Evolutionary conservation across 164 flowering plant species (phyloP).

Genomic region (Euptelea pleiosperma): DNA sequence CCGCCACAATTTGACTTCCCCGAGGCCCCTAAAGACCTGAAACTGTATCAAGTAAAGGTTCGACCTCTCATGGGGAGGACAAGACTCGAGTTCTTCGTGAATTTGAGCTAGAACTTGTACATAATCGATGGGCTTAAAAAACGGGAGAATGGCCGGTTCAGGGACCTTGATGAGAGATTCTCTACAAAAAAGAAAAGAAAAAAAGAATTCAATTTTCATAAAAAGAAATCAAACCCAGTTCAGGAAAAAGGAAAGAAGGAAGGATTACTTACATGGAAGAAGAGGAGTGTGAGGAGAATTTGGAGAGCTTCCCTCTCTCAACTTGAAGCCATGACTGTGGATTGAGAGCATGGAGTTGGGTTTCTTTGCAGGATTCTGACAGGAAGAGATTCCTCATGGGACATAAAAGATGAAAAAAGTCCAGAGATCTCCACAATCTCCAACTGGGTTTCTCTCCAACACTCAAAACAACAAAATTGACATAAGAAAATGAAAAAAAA

Average conservation of each 20-base stretch:
- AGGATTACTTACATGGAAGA: constrained; percentile 78
- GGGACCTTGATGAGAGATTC: constrained; percentile 90
- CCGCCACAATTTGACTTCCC: constrained; percentile 75
- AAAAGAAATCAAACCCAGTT: not conserved
- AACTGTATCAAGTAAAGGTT: constrained; percentile 75
- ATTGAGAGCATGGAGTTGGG: constrained; percentile 73
- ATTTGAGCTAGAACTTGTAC: constrained; percentile 92
- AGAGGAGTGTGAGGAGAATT: constrained; percentile 50
- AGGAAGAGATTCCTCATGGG: constrained; percentile 85
- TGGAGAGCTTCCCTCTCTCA: constrained; percentile 91
- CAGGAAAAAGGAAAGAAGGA: not conserved
- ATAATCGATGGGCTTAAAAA: constrained; percentile 83
- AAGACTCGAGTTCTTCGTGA: constrained; percentile 91
- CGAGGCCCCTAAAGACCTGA: constrained; percentile 91
- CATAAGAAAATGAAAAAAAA: not conserved
- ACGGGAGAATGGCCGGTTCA: constrained; percentile 74
- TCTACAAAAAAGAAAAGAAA: constrained; percentile 42
- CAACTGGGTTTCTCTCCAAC: constrained; percentile 23
- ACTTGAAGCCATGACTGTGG: constrained; percentile 99
- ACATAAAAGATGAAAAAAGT: constrained; percentile 62
- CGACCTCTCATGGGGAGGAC: constrained; percentile 57
- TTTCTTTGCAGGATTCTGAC: constrained; percentile 76
- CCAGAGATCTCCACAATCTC: constrained; percentile 95
- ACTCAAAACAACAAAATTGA: constrained; percentile 17
- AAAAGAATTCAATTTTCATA: not conserved